These are phyloP conservation scores for Stentor roeselii DNA, from an alignment of 73 alveolate species.

Conservation along the genomic window DNA sequence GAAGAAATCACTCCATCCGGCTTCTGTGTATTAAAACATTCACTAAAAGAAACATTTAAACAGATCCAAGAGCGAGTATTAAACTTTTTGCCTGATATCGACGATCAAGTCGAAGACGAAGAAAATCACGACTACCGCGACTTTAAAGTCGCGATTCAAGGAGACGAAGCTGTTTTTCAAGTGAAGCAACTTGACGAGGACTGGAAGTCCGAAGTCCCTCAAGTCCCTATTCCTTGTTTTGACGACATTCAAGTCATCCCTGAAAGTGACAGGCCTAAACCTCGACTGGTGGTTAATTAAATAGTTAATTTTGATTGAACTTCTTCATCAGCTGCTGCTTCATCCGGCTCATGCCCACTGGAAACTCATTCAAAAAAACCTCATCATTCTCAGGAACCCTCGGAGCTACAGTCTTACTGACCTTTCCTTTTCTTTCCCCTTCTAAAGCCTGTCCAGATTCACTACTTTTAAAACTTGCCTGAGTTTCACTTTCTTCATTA, in stretches of 20 bases:
- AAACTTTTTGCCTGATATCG: conserved; percentile 61
- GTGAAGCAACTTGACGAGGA: conserved; percentile 51
- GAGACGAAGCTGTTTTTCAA: conserved; percentile 45
- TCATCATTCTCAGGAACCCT: too few species aligned
- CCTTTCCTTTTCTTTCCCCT: too few species aligned
- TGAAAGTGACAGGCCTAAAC: neutral
- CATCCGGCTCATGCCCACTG: neutral
- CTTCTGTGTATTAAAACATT: conserved; percentile 60
- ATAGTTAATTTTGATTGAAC: neutral
- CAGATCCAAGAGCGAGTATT: conserved; percentile 39
- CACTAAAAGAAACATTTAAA: conserved; percentile 46
- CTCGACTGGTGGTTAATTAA: neutral
- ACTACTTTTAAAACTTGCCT: too few species aligned
- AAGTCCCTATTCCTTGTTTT: conserved; percentile 23
- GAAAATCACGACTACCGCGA: conserved; percentile 53
- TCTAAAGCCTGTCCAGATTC: too few species aligned
- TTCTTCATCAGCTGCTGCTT: neutral
- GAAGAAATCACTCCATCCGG: conserved; percentile 64
- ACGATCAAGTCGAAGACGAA: conserved; percentile 41
- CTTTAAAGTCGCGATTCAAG: conserved; percentile 48
- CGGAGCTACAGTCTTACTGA: too few species aligned
- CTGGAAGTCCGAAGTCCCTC: conserved; percentile 23
- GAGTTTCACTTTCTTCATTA: too few species aligned
- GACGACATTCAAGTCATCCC: conserved; percentile 26
- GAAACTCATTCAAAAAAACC: neutral